Percentiles rank a stretch among this genome's conserved stretches.
Conservation (phyloP, 2,329 filamentous ascomycete genomes). For the Fusarium succisae region DNA sequence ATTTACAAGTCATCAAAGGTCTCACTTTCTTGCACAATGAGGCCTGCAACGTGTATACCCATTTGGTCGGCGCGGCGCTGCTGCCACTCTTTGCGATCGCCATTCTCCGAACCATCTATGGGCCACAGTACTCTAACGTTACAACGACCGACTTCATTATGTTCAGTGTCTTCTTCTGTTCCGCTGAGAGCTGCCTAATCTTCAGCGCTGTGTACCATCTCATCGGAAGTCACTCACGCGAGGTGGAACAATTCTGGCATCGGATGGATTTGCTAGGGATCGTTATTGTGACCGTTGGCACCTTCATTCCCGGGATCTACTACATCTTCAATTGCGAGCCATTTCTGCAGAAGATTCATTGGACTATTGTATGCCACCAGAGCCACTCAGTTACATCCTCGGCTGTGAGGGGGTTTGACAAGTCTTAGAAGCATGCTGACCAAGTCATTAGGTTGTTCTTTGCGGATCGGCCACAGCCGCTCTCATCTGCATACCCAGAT, state of each 20-base stretch:
- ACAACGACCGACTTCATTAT: not conserved
- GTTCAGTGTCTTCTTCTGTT: not conserved
- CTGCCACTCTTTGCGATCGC: not conserved
- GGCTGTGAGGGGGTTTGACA: not conserved
- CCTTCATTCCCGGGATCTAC: not conserved
- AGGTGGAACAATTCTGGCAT: not conserved
- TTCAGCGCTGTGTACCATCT: not conserved
- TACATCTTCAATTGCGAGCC: not conserved
- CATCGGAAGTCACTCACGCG: not conserved
- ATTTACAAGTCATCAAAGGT: not conserved
- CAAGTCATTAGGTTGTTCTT: not conserved
- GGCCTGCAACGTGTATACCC: not conserved
- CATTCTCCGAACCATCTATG: not conserved
- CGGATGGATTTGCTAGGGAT: not conserved
- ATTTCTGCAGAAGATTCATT: not conserved
- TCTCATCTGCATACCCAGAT: not conserved
- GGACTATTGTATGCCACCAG: not conserved
- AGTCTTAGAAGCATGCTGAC: not conserved
- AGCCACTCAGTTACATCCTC: not conserved
- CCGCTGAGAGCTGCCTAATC: not conserved
- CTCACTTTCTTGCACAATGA: not conserved
- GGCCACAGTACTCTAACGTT: not conserved
- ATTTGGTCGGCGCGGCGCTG: not conserved
- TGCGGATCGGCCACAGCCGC: not conserved
- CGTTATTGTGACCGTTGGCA: not conserved